Percentiles rank a stretch among this genome's conserved stretches.
Conservation (phyloP, 2,329 filamentous ascomycete genomes). For the Colletotrichum siamense region DNA sequence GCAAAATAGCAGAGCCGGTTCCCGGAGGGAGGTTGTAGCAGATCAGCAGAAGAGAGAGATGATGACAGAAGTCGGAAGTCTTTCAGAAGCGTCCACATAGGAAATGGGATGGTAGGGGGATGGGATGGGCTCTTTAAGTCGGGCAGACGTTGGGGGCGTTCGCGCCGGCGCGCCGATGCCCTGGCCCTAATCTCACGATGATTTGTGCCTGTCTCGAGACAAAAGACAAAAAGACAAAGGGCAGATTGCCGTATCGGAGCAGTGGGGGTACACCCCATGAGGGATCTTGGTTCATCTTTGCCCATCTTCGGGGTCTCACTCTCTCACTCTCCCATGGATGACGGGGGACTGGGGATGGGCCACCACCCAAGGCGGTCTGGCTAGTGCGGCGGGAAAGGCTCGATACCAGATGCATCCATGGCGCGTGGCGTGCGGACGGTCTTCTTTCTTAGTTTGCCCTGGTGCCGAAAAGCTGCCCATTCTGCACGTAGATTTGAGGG, state of each 20-base stretch:
- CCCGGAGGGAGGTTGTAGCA: neutral
- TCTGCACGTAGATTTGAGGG: neutral
- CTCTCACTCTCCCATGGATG: neutral
- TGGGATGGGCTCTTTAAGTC: neutral
- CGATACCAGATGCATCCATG: neutral
- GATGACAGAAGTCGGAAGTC: neutral
- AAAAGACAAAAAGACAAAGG: neutral
- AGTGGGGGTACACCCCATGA: conserved; percentile 2
- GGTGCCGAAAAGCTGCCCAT: neutral
- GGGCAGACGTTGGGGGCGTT: neutral
- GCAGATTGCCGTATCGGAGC: neutral
- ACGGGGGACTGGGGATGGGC: neutral
- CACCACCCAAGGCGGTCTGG: conserved; percentile 1
- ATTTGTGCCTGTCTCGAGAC: neutral
- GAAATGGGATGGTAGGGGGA: neutral
- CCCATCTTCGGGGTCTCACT: neutral
- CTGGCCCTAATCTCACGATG: conserved; percentile 20
- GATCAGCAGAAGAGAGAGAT: neutral
- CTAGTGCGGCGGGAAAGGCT: neutral
- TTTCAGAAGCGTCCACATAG: neutral
- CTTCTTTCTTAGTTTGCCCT: neutral
- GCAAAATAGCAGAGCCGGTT: neutral
- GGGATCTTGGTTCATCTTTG: conserved; percentile 1
- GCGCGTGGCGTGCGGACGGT: neutral
- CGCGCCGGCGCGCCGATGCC: neutral